These are phyloP conservation scores for Wickerhamiella australiensis DNA, from an alignment of 805 yeast species.

Conservation along the genomic window DNA sequence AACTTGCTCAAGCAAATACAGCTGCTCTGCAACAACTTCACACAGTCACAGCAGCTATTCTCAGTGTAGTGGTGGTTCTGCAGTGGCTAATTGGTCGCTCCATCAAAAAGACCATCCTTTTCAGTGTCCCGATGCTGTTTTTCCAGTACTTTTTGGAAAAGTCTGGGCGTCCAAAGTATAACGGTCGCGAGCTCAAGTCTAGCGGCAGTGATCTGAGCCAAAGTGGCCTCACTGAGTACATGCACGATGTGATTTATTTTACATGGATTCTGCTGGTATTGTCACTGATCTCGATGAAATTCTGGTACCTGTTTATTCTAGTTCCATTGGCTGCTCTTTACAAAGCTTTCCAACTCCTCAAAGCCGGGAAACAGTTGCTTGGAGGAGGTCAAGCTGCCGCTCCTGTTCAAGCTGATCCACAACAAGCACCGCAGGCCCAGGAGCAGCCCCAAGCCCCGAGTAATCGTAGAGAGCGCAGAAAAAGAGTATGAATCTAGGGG, in stretches of 20 bases:
- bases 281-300: constrained; percentile 46
- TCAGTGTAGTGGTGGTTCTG: constrained; percentile 32
- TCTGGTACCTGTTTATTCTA: constrained; percentile 43
- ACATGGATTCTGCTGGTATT: constrained; percentile 48
- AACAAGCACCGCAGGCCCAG: not conserved
- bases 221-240: constrained; percentile 56
- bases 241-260: constrained; percentile 57
- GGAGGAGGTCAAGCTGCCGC: not conserved
- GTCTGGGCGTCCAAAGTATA: constrained; percentile 48
- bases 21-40: constrained; percentile 28
- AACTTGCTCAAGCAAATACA: constrained; percentile 29
- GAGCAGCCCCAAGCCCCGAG: constrained; percentile 4
- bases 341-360: constrained; percentile 19
- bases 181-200: constrained; percentile 36
- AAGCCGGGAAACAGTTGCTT: constrained; percentile 17
- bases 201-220: constrained; percentile 54
- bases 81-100: constrained; percentile 37
- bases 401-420: not conserved
- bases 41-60: constrained; percentile 31
- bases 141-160: constrained; percentile 44
- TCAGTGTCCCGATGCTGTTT: constrained; percentile 34
- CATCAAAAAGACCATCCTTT: constrained; percentile 33
- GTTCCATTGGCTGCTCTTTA: constrained; percentile 18
- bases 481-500: not conserved
- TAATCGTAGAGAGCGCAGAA: constrained; percentile 6